Base-by-base conservation (phyloP, 2,329 filamentous ascomycete species). In the Chalara sp. region DNA sequence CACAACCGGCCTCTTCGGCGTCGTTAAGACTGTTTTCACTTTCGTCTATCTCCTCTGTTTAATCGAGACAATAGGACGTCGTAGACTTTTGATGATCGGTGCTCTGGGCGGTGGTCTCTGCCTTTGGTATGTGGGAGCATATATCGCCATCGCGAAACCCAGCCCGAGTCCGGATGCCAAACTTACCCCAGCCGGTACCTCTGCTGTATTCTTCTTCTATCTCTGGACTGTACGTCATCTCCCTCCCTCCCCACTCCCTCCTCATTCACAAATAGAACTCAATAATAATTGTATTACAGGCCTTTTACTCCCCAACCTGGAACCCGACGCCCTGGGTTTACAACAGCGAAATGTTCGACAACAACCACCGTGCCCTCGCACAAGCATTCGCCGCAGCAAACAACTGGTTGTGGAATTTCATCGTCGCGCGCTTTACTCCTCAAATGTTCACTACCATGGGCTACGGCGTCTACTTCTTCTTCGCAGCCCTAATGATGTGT, bases 261-360 rank as follows among this genome's bases (percentile, higher is more conserved):
- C 30, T 8, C 11, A 6, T 28, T 32, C 31, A 47, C n/a, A 29
- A 21, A 21, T 21, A 3, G 21, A 21, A 21, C 21, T 32, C 29
- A 47, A 46, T 51, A 51, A 53, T 42, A 54, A 47, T 6, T 39
- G 30, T 10, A 39, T 39, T n/a, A 21, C 31, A 53, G 47, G 79
- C 76, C 0, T 83, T 84, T 65, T 90, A 89, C 69, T 87, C 83
- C 0, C 84, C 79, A 0, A 78, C 79, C 0, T 87, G 83, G 84
- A 87, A 87, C 62, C 84, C 83, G 2, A 86, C 83, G 0, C 86
- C 85, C 0, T 90, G 86, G 86, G 84, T 90, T 28, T 70, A 87
- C 62, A 87, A 87, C 71, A 76, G 76, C 0, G 85, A 90, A 66
- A 89, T 90, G 73, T 89, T 89, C 66, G 79, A 85, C 60, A 78